A percentile compares a stretch with the other conserved stretches of the same genome.
phyloP scores from a whole-genome alignment of 2,329 filamentous ascomycete genomes.

The Cordyceps militaris region DNA sequence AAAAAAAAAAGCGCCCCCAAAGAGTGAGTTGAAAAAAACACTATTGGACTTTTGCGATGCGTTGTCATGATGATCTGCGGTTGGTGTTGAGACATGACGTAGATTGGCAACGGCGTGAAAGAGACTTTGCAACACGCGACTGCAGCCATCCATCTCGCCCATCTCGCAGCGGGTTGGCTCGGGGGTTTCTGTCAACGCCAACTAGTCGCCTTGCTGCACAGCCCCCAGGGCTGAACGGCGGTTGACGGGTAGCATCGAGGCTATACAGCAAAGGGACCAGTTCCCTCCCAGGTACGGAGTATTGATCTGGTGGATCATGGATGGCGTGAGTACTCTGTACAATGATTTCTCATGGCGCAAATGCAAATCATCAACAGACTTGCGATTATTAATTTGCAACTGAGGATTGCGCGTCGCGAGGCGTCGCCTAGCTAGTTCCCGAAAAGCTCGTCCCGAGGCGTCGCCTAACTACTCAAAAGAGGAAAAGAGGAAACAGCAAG shows the following conservation, averaged over 20 bases:
- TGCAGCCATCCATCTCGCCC: too few species aligned
- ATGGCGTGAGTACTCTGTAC: not conserved
- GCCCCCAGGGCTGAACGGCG: constrained; percentile 6
- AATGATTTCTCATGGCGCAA: not conserved
- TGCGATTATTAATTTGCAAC: too few species aligned
- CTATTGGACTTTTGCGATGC: not conserved
- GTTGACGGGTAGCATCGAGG: constrained; percentile 7
- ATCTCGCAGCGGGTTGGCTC: not conserved
- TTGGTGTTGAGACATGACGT: not conserved
- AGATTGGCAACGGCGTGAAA: not conserved
- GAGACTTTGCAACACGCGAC: not conserved
- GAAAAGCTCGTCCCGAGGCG: not conserved
- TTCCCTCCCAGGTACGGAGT: not conserved
- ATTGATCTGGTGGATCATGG: not conserved
- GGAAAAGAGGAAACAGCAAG: not conserved
- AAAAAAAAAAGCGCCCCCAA: too few species aligned
- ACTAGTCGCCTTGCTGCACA: not conserved
- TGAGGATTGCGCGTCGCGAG: too few species aligned
- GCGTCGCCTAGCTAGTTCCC: too few species aligned
- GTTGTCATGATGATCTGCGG: not conserved
- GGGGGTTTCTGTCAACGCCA: not conserved
- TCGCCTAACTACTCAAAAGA: not conserved
- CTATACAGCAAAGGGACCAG: not conserved
- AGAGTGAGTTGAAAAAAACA: not conserved
- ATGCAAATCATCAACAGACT: too few species aligned